Evolutionary conservation across 1,284 basidiomycete genomes (phyloP).

Genomic region (Serendipita sp.): DNA sequence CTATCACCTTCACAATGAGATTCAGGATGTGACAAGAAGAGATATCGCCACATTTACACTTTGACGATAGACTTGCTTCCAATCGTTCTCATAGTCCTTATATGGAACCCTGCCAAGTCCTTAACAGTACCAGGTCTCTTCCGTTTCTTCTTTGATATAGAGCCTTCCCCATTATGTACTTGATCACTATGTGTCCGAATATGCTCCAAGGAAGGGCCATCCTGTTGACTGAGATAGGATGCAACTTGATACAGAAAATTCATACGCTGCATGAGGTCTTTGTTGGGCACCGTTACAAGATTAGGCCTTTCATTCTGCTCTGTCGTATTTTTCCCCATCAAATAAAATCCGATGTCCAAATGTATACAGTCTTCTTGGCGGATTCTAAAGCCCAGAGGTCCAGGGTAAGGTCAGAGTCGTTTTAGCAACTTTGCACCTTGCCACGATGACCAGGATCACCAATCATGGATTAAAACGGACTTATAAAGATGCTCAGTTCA

Average conservation of each 20-base stretch:
- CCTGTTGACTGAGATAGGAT: neutral
- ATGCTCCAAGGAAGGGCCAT: neutral
- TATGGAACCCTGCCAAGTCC: neutral
- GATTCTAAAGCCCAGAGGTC: neutral
- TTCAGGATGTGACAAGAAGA: neutral
- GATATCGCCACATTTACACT: neutral
- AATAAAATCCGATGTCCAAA: neutral
- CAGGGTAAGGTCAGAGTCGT: neutral
- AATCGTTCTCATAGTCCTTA: neutral
- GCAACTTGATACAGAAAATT: slow-evolving; percentile 4
- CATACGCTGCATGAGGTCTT: neutral
- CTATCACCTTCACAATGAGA: neutral
- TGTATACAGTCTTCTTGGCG: neutral
- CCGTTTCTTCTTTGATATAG: neutral
- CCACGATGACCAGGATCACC: slow-evolving; percentile 54
- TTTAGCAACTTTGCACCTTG: neutral
- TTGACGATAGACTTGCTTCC: slow-evolving; percentile 5
- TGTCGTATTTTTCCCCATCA: neutral
- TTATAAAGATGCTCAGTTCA: slow-evolving; percentile 50
- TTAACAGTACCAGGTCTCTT: neutral
- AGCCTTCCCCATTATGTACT: no score
- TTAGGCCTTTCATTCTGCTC: neutral
- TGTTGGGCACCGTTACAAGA: neutral
- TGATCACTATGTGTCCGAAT: neutral
- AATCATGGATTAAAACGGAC: slow-evolving; percentile 57